Conservation (phyloP, 768 basidiomycete genomes). For the Mycena polygramma region DNA sequence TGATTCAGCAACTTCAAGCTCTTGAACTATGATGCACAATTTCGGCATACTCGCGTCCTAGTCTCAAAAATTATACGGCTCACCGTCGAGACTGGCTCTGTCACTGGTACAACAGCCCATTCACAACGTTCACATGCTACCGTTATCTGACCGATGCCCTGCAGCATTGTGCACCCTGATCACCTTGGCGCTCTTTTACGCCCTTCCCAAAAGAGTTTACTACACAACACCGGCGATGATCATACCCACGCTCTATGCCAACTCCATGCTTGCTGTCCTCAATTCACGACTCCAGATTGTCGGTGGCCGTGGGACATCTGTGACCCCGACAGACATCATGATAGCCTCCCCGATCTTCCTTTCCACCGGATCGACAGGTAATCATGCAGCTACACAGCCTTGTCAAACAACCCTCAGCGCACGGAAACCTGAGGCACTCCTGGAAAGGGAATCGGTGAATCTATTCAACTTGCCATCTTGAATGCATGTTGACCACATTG, state of each 20-base stretch:
- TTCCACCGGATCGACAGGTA: no score
- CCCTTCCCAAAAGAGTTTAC: slow-evolving; percentile 1
- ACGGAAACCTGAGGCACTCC: no score
- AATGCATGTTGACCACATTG: no score
- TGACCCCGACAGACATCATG: no score
- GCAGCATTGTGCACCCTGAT: neutral
- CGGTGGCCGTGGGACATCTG: neutral
- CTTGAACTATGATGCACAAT: neutral
- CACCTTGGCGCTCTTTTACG: slow-evolving; percentile 11
- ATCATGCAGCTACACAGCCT: no score
- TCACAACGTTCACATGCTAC: no score
- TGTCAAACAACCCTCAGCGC: no score
- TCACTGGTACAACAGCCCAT: slow-evolving; percentile 3
- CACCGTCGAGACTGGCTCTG: slow-evolving; percentile 14
- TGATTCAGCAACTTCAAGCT: neutral
- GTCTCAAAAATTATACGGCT: slow-evolving; percentile 4
- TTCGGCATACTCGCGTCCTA: slow-evolving; percentile 10
- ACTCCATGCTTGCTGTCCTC: slow-evolving; percentile 18
- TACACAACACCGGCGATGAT: neutral
- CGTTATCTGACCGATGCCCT: neutral
- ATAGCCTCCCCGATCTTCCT: no score
- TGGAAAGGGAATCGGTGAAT: no score
- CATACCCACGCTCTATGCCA: slow-evolving; percentile 18
- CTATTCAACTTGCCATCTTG: no score
- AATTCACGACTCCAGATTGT: slow-evolving; percentile 16